These are phyloP conservation scores for Kodamaea lidongshanica DNA, from an alignment of 805 yeast species.

Conservation along the genomic window DNA sequence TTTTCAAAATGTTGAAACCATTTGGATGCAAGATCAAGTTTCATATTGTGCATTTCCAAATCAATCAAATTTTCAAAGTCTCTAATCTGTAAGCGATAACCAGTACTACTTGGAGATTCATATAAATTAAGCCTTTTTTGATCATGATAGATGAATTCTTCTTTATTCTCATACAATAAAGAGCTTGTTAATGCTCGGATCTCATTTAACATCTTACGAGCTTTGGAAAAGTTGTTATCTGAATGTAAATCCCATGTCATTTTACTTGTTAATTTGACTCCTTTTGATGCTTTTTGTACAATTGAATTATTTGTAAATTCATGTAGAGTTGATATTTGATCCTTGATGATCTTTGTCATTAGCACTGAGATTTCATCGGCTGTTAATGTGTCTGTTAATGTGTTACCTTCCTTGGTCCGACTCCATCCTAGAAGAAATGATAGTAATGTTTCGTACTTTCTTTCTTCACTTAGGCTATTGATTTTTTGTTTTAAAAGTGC, in stretches of 20 bases:
- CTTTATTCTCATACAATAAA: constrained; percentile 15
- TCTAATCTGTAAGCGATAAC: constrained; percentile 13
- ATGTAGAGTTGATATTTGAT: constrained; percentile 15
- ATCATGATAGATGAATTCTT: constrained; percentile 16
- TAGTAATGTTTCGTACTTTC: constrained; percentile 4
- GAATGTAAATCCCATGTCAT: constrained; percentile 2
- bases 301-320: constrained; percentile 8
- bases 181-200: constrained; percentile 23
- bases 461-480: constrained; percentile 3
- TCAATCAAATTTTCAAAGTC: constrained; percentile 36
- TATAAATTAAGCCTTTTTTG: constrained; percentile 14
- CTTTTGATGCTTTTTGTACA: constrained; percentile 5
- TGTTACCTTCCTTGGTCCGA: constrained; percentile 1
- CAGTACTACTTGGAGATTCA: constrained; percentile 10
- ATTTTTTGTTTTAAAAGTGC: constrained; percentile 5
- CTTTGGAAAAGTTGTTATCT: constrained; percentile 8
- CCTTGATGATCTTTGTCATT: constrained; percentile 9
- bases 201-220: constrained; percentile 12
- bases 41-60: constrained; percentile 30
- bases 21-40: constrained; percentile 33
- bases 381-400: neutral
- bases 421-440: constrained; percentile 5
- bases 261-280: constrained; percentile 5
- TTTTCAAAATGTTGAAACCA: constrained; percentile 33
- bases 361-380: constrained; percentile 4